Conservation (phyloP, 176 grass and related monocot species). For the Lolium rigidum region DNA sequence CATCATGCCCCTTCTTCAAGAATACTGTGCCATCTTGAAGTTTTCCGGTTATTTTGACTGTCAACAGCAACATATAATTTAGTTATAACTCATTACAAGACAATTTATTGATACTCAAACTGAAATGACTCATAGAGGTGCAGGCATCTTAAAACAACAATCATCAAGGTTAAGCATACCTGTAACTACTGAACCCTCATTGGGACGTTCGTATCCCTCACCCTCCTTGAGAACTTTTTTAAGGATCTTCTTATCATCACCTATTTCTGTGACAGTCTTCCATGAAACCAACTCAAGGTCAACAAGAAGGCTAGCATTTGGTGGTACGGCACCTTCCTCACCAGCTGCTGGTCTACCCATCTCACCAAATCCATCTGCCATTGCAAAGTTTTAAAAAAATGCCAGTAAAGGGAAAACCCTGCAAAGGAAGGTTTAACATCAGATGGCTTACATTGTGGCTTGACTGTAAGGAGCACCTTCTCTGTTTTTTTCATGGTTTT, state of each 20-base stretch:
- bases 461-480: conserved; percentile 82
- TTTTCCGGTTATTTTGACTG: conserved; percentile 91
- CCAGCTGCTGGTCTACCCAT: conserved; percentile 71
- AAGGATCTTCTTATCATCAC: conserved; percentile 95
- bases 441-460: conserved; percentile 81
- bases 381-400: too few relatives aligned
- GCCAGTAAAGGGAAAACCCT: not conserved
- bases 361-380: conserved; percentile 91
- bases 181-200: conserved; percentile 83
- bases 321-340: conserved; percentile 64
- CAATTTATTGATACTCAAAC: not conserved
- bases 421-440: not conserved
- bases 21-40: conserved; percentile 86
- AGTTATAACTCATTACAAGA: not conserved
- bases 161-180: conserved; percentile 45
- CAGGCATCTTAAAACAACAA: not conserved
- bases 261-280: conserved; percentile 96
- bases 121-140: not conserved
- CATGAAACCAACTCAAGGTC: conserved; percentile 91
- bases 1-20: conserved; percentile 82
- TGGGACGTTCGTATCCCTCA: conserved; percentile 80
- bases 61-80: conserved; percentile 34
- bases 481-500: conserved; percentile 97
- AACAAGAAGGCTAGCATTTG: conserved; percentile 67
- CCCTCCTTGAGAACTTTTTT: conserved; percentile 95